Evolutionary conservation across 257 asterid genomes (phyloP), one percentile per base, ranked within the genome.

Genomic region (Prunella vulgaris): DNA sequence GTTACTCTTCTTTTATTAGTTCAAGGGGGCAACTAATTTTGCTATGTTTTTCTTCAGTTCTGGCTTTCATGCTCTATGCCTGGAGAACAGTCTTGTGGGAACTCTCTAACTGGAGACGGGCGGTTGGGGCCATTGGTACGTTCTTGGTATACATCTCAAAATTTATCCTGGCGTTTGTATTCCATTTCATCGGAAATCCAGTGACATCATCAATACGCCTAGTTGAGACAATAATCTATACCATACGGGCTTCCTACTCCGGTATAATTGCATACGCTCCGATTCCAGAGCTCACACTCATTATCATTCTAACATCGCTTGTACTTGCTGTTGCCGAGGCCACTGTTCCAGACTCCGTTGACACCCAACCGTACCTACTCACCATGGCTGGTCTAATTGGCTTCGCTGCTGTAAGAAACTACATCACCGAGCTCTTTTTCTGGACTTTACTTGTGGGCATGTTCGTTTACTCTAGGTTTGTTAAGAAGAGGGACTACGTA

Each of bases 51-150:
- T 25, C 62, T 35, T 32, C 90, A 93, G 98, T 83, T 52, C 56
- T 82, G 60, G 89, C 84, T 52, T 82, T 93, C 78, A 67, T 79
- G 79, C 71, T 89, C 32, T 90, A 88, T 67, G 69, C 93, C 9
- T 93, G 96, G 96, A 89, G 99, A 81, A 81, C 88, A 1, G 97
- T 90, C 70, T 70, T 88, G 60, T 90, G 96, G 99, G 97, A 93
- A 74, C 88, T 93, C 28, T 80, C 84, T 10, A 87, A 87, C 84
- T 93, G 97, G 97, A 86, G 64, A 68, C 79, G 68, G 25, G 53
- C 84, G 1, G 57, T 60, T 22, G 70, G 48, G 8, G 79, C 79
- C 38, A 51, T 87, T 20, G 68, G 81, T 37, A 56, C 15, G 25
- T 75, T 84, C 81, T 44, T 81, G 10, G 80, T 76, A n/a, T 84